Conservation (phyloP, 495 filamentous ascomycete species). For the Lophiostoma macrostomum region DNA sequence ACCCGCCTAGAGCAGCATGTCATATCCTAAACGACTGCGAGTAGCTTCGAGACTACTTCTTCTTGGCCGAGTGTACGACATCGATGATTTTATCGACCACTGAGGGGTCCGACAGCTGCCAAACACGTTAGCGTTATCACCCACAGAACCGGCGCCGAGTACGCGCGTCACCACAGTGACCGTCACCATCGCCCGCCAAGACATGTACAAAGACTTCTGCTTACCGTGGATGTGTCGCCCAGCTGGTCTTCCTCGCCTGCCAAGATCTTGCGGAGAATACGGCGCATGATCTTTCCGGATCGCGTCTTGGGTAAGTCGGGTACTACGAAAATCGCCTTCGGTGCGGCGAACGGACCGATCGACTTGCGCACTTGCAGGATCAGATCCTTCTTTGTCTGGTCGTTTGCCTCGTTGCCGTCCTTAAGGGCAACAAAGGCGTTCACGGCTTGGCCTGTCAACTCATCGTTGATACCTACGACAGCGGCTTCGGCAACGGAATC, state of each 20-base stretch:
- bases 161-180: conserved; percentile 6
- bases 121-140: conserved; percentile 19
- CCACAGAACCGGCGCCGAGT: conserved; percentile 8
- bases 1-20: too few relatives aligned
- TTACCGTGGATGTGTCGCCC: conserved; percentile 87
- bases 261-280: conserved; percentile 94
- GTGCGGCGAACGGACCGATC: conserved; percentile 95
- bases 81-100: conserved; percentile 88
- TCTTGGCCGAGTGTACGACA: conserved; percentile 63
- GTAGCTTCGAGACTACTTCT: conserved; percentile 43
- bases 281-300: conserved; percentile 97
- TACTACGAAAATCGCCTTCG: conserved; percentile 86
- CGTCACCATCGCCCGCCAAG: not conserved
- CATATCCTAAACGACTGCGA: too few relatives aligned
- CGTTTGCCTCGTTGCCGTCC: conserved; percentile 72
- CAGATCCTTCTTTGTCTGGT: conserved; percentile 87
- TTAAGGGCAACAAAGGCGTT: conserved; percentile 96
- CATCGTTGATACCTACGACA: conserved; percentile 89
- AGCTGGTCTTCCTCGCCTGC: conserved; percentile 95
- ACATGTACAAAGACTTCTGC: conserved; percentile 33
- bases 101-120: conserved; percentile 80
- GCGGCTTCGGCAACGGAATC: conserved; percentile 86
- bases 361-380: conserved; percentile 92
- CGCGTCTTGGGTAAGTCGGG: conserved; percentile 94
- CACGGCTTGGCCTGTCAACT: conserved; percentile 93